Evolutionary conservation across 2,329 filamentous ascomycete species (phyloP).

Genomic region (Fusarium sp.): DNA sequence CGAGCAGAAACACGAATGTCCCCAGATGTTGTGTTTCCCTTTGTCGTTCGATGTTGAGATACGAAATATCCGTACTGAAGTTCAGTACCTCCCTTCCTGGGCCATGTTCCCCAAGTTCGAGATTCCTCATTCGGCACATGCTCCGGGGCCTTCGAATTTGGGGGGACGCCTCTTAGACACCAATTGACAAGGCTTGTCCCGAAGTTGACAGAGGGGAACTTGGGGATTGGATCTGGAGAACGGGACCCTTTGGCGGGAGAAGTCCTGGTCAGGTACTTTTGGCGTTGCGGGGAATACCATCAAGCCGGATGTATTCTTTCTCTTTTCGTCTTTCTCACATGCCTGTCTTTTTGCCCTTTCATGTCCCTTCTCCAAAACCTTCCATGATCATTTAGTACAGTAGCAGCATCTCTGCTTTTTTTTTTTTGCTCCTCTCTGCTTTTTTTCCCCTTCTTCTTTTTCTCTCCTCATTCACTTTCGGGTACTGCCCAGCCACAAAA

Average conservation of each 20-base stretch:
- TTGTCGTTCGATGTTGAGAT: background rate
- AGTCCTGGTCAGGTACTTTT: slow-evolving; percentile 41
- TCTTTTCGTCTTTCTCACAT: slow-evolving; percentile 37
- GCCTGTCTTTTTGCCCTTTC: slow-evolving; percentile 33
- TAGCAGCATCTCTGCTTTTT: slow-evolving; percentile 10
- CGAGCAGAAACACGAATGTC: background rate
- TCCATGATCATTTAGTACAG: background rate
- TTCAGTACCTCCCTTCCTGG: slow-evolving; percentile 1
- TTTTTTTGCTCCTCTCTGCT: slow-evolving; percentile 19
- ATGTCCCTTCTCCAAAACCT: background rate
- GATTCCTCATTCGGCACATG: slow-evolving; percentile 37
- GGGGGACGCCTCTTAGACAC: slow-evolving; percentile 17
- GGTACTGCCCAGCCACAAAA: slow-evolving; percentile 9
- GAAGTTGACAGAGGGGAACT: slow-evolving; percentile 20
- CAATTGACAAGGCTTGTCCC: slow-evolving; percentile 34
- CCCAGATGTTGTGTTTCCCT: background rate
- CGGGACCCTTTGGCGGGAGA: slow-evolving; percentile 5
- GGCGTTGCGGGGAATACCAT: slow-evolving; percentile 20
- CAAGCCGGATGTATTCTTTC: slow-evolving; percentile 34
- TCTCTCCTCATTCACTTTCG: background rate
- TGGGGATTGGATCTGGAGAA: slow-evolving; percentile 40
- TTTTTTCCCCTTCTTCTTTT: slow-evolving; percentile 15
- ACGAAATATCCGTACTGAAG: background rate
- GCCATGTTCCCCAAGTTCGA: slow-evolving; percentile 8
- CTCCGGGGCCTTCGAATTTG: slow-evolving; percentile 20